A percentile compares a stretch with the other conserved stretches of the same genome.
phyloP scores from a whole-genome alignment of 768 basidiomycete genomes.

The Sporobolomyces phaffii region DNA sequence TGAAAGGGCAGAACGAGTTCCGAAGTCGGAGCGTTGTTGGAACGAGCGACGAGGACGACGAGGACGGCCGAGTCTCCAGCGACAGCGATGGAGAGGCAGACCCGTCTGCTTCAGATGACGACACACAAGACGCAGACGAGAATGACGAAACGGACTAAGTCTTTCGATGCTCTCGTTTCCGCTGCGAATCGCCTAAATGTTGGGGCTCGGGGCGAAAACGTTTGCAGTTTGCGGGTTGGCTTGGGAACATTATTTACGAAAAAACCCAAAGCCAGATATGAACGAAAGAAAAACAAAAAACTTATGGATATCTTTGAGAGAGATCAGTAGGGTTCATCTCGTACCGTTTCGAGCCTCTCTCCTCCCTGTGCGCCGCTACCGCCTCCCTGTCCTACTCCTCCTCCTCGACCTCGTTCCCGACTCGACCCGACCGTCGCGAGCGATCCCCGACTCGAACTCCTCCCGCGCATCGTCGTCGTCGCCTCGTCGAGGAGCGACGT shows the following conservation, averaged over 20 bases:
- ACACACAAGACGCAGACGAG: background rate
- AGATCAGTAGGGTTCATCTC: slow-evolving; percentile 5
- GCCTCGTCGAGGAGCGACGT: background rate
- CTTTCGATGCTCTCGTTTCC: too few species aligned
- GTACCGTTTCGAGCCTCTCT: slow-evolving; percentile 1
- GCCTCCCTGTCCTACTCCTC: background rate
- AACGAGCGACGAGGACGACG: slow-evolving; percentile 1
- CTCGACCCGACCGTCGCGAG: too few species aligned
- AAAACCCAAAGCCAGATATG: too few species aligned
- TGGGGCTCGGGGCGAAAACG: too few species aligned
- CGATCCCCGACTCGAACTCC: background rate
- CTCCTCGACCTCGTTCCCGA: background rate
- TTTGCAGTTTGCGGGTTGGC: too few species aligned
- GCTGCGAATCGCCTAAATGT: too few species aligned
- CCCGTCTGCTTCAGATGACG: too few species aligned
- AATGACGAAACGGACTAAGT: too few species aligned
- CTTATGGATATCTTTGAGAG: background rate
- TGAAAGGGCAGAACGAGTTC: background rate
- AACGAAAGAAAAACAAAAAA: background rate
- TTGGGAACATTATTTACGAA: too few species aligned
- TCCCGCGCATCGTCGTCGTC: background rate
- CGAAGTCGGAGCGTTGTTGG: background rate
- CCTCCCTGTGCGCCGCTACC: background rate
- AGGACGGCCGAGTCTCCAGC: too few species aligned
- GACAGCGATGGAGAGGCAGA: too few species aligned